Evolutionary conservation across 805 yeast genomes (phyloP), one percentile per base, ranked within the genome.

Genomic region (Wickerhamomyces hampshirensis): DNA sequence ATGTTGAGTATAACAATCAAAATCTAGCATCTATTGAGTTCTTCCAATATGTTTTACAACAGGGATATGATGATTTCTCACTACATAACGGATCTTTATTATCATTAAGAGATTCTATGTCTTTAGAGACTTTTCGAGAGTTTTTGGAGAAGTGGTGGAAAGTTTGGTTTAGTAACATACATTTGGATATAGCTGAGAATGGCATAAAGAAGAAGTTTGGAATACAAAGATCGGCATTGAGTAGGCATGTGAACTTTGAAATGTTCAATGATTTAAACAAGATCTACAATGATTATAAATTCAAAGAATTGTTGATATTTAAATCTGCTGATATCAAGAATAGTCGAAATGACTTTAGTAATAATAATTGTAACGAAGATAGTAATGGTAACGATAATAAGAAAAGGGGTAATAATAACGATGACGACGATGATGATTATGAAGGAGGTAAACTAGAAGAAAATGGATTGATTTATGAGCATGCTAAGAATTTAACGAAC

Each of bases 91-190:
- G 56, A 0, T 38, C 48, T 5, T 43, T 52, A 6, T 23, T 12
- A 18, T 40, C 48, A 9, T 21, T 49, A 8, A 34, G 26, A 13
- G 46, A 46, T 5, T 42, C 45, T 2, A 43, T 51, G 53, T 39
- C 37, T 3, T 27, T n/a, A 8, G 39, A 37, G 7, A 47, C 46
- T n/a, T 45, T 53, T 12, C 28, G 40, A 2, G 36, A 29, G 12
- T 35, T 35, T n/a, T 31, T 58, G 6, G 40, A 40, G 18, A 39
- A 41, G 14, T 66, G 71, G 71, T 67, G 69, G 69, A 38, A 30
- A 4, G 37, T 36, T 2, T 67, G 71, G 69, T 38, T 60, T 4
- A 28, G n/a, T 2, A 50, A 56, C 35, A 46, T 50, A 23, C 56
- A 32, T 7, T 16, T 59, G 18, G 56, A 49, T 9, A 24, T 64